Evolutionary conservation across 1,284 basidiomycete genomes (phyloP), one percentile per base, ranked within the genome.

Genomic region (Chalciporus sp.): DNA sequence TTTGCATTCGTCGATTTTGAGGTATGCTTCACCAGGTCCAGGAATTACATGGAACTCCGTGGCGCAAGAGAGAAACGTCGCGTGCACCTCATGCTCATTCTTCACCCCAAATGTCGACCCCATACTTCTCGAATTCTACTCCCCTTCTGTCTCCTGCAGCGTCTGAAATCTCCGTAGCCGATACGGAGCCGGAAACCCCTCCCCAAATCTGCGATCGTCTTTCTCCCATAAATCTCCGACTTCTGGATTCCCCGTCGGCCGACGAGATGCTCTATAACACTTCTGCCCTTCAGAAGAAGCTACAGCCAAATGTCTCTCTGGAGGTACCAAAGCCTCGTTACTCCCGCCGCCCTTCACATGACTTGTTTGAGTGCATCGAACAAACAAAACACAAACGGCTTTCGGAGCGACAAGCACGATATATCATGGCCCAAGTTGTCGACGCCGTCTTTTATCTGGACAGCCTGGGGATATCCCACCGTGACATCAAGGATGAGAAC

Each of bases 401-500:
- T 48, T 81, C 82, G n/a, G 93, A 95, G 71, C 76, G 77, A 46
- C 84, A 89, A 65, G 90, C 93, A 7, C 82, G 86, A 47, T 88
- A 87, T 72, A 85, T 96, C 57, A 94, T 96, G 68, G 79, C 81
- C 20, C 94, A 97, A 74, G 84, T 96, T 47, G 91, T 94, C 52
- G 90, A 94, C 55, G 92, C 88, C 20, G 89, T 95, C 17, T 74
- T 83, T 61, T 91, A 94, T 66, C 79, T 97, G 31, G 83, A 93
- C 54, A 74, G 72, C 35, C 81, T 82, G 47, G 92, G 94, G 6
- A 88, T 96, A 57, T 85, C 84, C 20, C 94, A 97, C 69, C 88
- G 94, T 48, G 94, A 97, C 68, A 90, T 97, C 73, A 97, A 97
- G 70, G 94, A 96, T 66, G 94, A 97, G 72, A 97, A 97, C 65